Conservation (phyloP, 176 grass and related monocot genomes). For the Aegilops tauschii region DNA sequence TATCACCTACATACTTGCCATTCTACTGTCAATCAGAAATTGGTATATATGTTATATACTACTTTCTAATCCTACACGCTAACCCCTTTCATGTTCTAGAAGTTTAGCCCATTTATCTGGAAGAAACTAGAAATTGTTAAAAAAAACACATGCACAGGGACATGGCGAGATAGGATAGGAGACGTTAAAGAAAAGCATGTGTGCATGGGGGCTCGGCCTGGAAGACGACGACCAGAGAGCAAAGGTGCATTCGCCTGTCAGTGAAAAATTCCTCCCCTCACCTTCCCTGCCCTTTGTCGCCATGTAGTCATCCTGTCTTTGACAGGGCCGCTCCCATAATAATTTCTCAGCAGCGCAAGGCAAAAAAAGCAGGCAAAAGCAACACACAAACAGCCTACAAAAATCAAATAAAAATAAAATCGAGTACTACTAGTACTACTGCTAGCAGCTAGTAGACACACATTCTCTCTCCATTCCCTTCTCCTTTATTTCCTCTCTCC, state of each 20-base stretch:
- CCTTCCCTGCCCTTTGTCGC: conserved; percentile 33
- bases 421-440: background rate
- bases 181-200: background rate
- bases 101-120: background rate
- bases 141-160: no score
- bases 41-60: no score
- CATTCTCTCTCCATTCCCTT: conserved; percentile 14
- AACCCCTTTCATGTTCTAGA: background rate
- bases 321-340: conserved; percentile 38
- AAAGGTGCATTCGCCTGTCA: conserved; percentile 48
- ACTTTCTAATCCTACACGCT: no score
- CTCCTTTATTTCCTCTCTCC: conserved; percentile 1
- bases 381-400: conserved; percentile 15
- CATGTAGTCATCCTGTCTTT: conserved; percentile 48
- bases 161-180: background rate
- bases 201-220: conserved; percentile 18
- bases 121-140: background rate
- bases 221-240: conserved; percentile 32
- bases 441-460: background rate
- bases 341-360: conserved; percentile 19
- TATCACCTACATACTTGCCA: no score
- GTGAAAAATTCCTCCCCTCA: conserved; percentile 42
- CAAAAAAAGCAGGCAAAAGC: conserved; percentile 21
- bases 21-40: no score
- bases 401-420: background rate